These are phyloP conservation scores for Aspergillus ellipticus DNA, from an alignment of 495 filamentous ascomycete genomes.

Conservation along the genomic window DNA sequence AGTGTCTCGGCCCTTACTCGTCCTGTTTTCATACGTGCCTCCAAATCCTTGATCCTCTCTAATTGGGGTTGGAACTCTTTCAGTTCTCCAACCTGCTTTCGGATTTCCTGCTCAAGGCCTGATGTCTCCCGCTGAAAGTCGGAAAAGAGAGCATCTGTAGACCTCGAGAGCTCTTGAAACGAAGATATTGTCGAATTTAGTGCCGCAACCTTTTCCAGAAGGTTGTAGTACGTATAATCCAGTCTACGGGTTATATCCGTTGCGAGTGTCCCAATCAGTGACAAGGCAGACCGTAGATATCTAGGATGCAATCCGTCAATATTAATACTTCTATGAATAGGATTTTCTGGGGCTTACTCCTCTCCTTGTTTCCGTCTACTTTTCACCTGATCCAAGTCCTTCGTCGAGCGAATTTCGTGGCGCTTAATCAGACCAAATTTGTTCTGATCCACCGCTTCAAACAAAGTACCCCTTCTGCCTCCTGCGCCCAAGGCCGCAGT, in stretches of 20 bases:
- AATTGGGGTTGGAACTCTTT: constrained; percentile 69
- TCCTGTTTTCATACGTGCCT: constrained; percentile 60
- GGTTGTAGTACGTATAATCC: constrained; percentile 82
- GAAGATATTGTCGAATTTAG: constrained; percentile 64
- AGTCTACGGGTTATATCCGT: constrained; percentile 65
- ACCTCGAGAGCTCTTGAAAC: constrained; percentile 65
- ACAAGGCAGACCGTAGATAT: constrained; percentile 35
- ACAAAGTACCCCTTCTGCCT: constrained; percentile 33
- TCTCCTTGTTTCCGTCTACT: constrained; percentile 43
- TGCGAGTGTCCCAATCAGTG: constrained; percentile 37
- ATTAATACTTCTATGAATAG: neutral
- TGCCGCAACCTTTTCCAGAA: constrained; percentile 70
- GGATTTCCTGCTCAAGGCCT: constrained; percentile 58
- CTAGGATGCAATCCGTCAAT: constrained; percentile 15
- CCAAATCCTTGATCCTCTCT: constrained; percentile 60
- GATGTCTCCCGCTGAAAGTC: constrained; percentile 61
- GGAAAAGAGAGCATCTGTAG: constrained; percentile 55
- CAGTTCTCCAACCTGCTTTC: constrained; percentile 61
- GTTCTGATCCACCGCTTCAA: constrained; percentile 28
- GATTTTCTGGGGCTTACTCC: constrained; percentile 31
- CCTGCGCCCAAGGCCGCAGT: constrained; percentile 20
- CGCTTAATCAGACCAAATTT: constrained; percentile 29
- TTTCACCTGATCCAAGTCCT: constrained; percentile 40
- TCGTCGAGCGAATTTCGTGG: constrained; percentile 37
- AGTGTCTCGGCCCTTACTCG: constrained; percentile 61